These are phyloP conservation scores for Paramecium bursaria DNA, from an alignment of 73 alveolate species.

Conservation along the genomic window DNA sequence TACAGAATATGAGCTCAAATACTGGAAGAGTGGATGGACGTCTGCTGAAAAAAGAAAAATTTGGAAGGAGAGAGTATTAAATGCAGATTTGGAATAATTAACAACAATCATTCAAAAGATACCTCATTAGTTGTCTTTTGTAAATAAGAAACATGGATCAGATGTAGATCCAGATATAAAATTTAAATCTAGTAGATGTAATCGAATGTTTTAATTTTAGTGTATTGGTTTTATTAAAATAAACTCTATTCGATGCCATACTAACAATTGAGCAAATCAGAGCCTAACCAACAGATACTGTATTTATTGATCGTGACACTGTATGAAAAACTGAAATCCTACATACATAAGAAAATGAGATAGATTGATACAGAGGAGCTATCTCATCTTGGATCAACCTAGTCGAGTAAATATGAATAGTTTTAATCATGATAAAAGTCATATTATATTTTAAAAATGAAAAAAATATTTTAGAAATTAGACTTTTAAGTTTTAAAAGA, in stretches of 20 bases:
- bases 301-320: conserved; percentile 33
- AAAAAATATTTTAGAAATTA: too few relatives aligned
- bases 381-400: too few relatives aligned
- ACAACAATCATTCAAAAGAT: conserved; percentile 2
- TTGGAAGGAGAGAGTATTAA: conserved; percentile 35
- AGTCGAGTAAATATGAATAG: too few relatives aligned
- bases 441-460: too few relatives aligned
- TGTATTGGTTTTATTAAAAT: conserved; percentile 58
- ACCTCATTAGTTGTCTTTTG: conserved; percentile 54
- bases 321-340: conserved; percentile 44
- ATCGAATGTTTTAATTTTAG: neutral
- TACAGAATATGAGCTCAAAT: conserved; percentile 49
- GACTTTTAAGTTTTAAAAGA: conserved; percentile 49
- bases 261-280: conserved; percentile 40
- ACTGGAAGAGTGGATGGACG: conserved; percentile 63
- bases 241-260: conserved; percentile 36
- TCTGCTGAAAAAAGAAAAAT: conserved; percentile 45
- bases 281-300: conserved; percentile 36
- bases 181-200: conserved; percentile 59
- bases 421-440: too few relatives aligned
- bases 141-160: conserved; percentile 46
- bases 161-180: conserved; percentile 4
- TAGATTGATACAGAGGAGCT: conserved; percentile 32
- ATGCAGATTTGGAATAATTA: conserved; percentile 9
- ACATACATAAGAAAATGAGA: conserved; percentile 42